A percentile compares a stretch with the other conserved stretches of the same genome.
Conservation (phyloP, 768 basidiomycete species). For the Panellus pusillus region DNA sequence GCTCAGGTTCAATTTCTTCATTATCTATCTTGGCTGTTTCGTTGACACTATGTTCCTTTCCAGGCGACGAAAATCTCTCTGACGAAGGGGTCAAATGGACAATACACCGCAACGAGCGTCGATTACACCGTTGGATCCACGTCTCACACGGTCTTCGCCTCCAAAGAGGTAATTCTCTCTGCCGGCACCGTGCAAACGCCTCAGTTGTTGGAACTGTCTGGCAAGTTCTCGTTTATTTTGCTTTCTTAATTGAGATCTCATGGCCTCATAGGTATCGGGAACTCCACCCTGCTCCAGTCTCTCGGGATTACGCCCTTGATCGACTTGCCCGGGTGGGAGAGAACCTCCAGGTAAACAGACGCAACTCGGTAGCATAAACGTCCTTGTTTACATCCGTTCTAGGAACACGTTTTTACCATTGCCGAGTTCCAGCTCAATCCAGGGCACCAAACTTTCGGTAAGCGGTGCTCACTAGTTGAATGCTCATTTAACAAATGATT, state of each 20-base stretch:
- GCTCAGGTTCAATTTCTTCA: not conserved
- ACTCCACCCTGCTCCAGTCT: not conserved
- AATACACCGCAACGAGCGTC: not conserved
- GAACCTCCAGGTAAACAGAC: constrained; percentile 24
- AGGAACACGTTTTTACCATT: too few species aligned
- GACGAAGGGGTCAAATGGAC: not conserved
- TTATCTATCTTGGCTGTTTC: not conserved
- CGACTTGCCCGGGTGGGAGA: constrained; percentile 18
- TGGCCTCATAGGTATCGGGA: constrained; percentile 20
- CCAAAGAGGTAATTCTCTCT: constrained; percentile 26
- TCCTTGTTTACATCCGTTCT: too few species aligned
- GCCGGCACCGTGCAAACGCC: constrained; percentile 26
- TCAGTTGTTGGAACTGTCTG: constrained; percentile 16
- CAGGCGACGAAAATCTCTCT: not conserved
- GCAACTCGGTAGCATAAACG: too few species aligned
- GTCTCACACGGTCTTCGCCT: constrained; percentile 3
- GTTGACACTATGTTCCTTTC: not conserved
- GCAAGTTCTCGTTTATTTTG: not conserved
- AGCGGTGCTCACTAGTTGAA: too few species aligned
- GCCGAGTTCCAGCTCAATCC: too few species aligned
- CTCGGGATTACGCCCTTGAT: constrained; percentile 8
- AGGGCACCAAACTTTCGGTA: too few species aligned
- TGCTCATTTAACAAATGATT: too few species aligned
- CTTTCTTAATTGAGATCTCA: not conserved
- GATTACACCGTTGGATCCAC: not conserved